Percentiles rank a stretch among this genome's conserved stretches.
Conservation (phyloP, 2,329 filamentous ascomycete species). For the Fusarium udum region DNA sequence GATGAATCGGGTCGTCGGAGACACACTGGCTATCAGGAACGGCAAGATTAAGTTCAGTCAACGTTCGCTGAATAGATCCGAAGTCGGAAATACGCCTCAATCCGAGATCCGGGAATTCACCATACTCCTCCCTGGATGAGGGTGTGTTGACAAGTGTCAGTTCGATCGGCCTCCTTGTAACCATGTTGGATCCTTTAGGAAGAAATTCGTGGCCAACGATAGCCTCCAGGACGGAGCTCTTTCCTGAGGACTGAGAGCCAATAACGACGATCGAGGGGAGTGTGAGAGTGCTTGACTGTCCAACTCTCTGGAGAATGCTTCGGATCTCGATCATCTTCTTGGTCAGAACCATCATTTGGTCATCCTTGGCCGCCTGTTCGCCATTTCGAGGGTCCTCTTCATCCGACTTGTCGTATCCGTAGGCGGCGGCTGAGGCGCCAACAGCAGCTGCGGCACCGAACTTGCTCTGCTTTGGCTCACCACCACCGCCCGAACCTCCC, state of each 20-base stretch:
- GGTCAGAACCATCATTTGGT: slow-evolving; percentile 99
- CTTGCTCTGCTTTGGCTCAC: slow-evolving; percentile 68
- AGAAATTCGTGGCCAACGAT: slow-evolving; percentile 98
- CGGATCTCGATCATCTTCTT: slow-evolving; percentile 99
- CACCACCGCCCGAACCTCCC: slow-evolving; percentile 57
- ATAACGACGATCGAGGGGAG: slow-evolving; percentile 99
- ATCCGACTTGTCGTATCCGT: slow-evolving; percentile 76
- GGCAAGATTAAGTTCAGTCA: slow-evolving; percentile 94
- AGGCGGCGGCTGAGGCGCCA: slow-evolving; percentile 78
- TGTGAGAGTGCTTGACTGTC: slow-evolving; percentile 87
- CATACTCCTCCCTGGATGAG: slow-evolving; percentile 86
- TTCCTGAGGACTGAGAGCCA: slow-evolving; percentile 96
- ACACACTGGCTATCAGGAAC: slow-evolving; percentile 93
- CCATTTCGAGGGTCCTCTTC: slow-evolving; percentile 70
- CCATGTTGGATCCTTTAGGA: slow-evolving; percentile 99
- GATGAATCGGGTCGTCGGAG: slow-evolving; percentile 94
- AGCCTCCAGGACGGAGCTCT: slow-evolving; percentile 95
- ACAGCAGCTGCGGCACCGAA: slow-evolving; percentile 69
- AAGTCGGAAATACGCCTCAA: slow-evolving; percentile 93
- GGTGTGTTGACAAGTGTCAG: slow-evolving; percentile 96
- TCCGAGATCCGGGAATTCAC: slow-evolving; percentile 93
- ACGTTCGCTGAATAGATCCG: slow-evolving; percentile 86
- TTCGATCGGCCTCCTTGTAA: slow-evolving; percentile 94
- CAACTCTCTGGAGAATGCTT: slow-evolving; percentile 88
- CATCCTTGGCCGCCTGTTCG: slow-evolving; percentile 80